These are phyloP conservation scores for Spathaspora arborariae DNA, from an alignment of 805 yeast species.

Conservation along the genomic window DNA sequence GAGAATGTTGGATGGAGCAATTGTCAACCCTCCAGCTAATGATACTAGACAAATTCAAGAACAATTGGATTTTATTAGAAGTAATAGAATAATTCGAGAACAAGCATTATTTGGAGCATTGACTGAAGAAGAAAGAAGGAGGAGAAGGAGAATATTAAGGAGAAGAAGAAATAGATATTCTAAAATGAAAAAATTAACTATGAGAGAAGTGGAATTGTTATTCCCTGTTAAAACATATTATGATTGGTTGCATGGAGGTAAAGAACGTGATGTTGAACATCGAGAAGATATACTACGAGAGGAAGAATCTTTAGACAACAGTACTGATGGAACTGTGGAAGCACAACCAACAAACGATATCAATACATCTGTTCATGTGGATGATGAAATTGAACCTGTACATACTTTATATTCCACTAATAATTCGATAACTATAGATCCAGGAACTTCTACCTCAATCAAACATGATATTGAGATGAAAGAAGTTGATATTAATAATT, in stretches of 20 bases:
- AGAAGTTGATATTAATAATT: conserved; percentile 2
- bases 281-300: conserved; percentile 45
- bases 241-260: conserved; percentile 61
- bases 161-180: conserved; percentile 36
- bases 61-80: conserved; percentile 32
- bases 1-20: conserved; percentile 6
- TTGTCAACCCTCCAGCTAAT: not conserved
- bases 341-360: not conserved
- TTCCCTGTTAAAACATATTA: conserved; percentile 57
- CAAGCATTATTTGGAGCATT: conserved; percentile 17
- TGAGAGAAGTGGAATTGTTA: conserved; percentile 54
- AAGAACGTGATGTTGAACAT: conserved; percentile 44
- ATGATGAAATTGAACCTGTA: conserved; percentile 5
- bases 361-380: not conserved
- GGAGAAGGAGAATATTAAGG: conserved; percentile 33
- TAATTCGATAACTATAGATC: not conserved
- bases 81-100: conserved; percentile 28
- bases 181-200: conserved; percentile 49
- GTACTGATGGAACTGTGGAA: not conserved
- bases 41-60: conserved; percentile 24
- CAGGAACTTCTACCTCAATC: not conserved
- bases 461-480: not conserved
- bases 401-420: conserved; percentile 1
- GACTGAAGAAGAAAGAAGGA: conserved; percentile 27
- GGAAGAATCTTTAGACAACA: conserved; percentile 14